Base-by-base conservation (phyloP, 2,329 filamentous ascomycete genomes). In the Lasiodiplodia sp. region DNA sequence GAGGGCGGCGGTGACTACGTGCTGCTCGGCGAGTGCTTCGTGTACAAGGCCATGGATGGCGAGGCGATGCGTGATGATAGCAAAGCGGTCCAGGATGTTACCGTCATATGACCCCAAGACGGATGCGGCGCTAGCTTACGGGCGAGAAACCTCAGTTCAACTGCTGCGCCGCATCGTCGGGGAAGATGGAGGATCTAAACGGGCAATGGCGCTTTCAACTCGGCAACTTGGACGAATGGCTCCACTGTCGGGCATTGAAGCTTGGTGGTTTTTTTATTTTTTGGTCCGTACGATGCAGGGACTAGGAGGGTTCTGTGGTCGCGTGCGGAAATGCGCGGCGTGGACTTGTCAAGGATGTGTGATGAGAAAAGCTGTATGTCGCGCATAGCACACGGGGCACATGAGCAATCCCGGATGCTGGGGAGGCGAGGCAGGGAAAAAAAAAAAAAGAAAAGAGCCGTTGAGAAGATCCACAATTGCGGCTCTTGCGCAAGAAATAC, bases 1-100 rank as follows among this genome's bases (percentile, higher is more conserved):
- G 44, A 34, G 31, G 31, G 12, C 60, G 25, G 37, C 34, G 65
- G 53, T 16, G 52, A 49, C 53, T 69, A 56, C 37, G 53, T 44
- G 40, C 49, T 69, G 12, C 25, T 67, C 14, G 68, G 68, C 18
- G 68, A 69, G 38, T 69, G 68, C 63, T 68, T 55, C 65, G 64
- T 67, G 40, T 40, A 69, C 53, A 58, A 66, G 47, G 28, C 53
- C 58, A 69, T 69, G 68, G 65, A 64, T n/a, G 65, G 57, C 23
- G 56, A 68, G 53, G 56, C 57, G n/a, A 67, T 64, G 47, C 37
- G 58, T 58, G 51, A 63, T 58, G 47, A 68, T n/a, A 44, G 40
- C 51, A 64, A 51, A 4, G 56, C 58, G 16, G 67, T 68, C 38
- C 67, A 25, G 34, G 67, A 68, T 60, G 57, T 64, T 52, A 56